Base-by-base conservation (phyloP, 2,329 filamentous ascomycete species). In the Sarocladium oryzae region DNA sequence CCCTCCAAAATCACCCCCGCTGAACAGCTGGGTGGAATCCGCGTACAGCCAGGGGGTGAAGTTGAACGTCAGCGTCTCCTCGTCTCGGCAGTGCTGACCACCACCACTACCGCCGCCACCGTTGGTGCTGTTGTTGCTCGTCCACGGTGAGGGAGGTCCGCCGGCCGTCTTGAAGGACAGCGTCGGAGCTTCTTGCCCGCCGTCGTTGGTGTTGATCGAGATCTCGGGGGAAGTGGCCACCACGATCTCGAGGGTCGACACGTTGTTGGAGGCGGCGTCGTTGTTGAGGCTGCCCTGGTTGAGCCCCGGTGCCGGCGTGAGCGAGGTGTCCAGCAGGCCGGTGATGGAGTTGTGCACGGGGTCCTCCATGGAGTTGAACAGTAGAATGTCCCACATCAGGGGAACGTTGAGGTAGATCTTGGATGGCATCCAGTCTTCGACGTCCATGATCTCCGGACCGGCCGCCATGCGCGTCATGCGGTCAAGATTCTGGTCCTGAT, bases 381-480 rank as follows among this genome's bases (percentile, higher is more conserved):
- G 72, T 3, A 78, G 59, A 9, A 77, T 71, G 33, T 75, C 71
- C 75, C 75, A 77, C 75, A 77, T 77, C 4, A 78, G 57, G 1
- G 73, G 72, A 1, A 77, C 72, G 53, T 72, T 77, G 32, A 78
- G 72, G 55, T 76, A 72, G 43, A 77, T 77, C 45, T 73, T 73
- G 20, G 72, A 75, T 0, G 75, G 75, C 62, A 75, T 71, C 75
- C 75, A 77, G 56, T 76, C 73, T 52, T 76, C 72, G 13, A 69
- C 67, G 30, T 76, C 72, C 52, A 74, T 67, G 7, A 61, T 70
- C 7, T 76, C 73, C 0, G 73, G 69, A 2, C 74, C 74, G 2
- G 72, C 70, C 2, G 75, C 75, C 16, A 77, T 75, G 1, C 66
- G 66, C 0, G 72, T 74, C 67, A 77, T 74, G 41, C 66, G 71